phyloP scores from a whole-genome alignment of 495 filamentous ascomycete genomes.

The Letharia columbiana region DNA sequence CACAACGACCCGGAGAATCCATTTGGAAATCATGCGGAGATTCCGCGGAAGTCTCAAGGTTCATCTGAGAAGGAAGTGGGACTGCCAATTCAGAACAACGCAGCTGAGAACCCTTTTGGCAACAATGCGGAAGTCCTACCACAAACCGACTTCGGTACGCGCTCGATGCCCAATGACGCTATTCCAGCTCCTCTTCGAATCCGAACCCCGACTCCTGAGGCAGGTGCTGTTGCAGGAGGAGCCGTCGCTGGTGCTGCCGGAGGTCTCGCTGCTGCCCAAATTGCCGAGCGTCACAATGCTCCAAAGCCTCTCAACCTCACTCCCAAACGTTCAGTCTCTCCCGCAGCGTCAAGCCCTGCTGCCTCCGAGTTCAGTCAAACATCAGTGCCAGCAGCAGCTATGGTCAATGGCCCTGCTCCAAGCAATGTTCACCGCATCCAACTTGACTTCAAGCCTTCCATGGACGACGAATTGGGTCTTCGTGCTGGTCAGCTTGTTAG shows the following conservation, averaged over 20 bases:
- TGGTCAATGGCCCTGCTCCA: constrained; percentile 40
- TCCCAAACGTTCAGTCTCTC: constrained; percentile 24
- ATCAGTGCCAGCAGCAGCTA: constrained; percentile 43
- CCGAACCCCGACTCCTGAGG: constrained; percentile 27
- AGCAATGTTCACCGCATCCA: constrained; percentile 79
- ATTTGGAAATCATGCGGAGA: constrained; percentile 39
- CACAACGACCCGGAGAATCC: constrained; percentile 32
- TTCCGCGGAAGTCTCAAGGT: constrained; percentile 26
- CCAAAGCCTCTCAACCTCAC: constrained; percentile 29
- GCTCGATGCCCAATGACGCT: constrained; percentile 13
- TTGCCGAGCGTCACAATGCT: constrained; percentile 25
- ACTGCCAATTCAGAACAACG: constrained; percentile 27
- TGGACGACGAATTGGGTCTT: constrained; percentile 84
- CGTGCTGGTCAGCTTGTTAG: constrained; percentile 72
- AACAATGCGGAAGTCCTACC: constrained; percentile 38
- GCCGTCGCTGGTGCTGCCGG: constrained; percentile 34
- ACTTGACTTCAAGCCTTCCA: constrained; percentile 86
- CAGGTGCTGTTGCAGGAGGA: constrained; percentile 26
- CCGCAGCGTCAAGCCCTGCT: constrained; percentile 43
- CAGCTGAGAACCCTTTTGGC: constrained; percentile 34
- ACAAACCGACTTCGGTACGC: constrained; percentile 11
- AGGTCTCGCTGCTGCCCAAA: constrained; percentile 30
- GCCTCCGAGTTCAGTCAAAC: constrained; percentile 51
- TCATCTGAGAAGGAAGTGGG: constrained; percentile 28
- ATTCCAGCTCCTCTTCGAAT: constrained; percentile 23